Evolutionary conservation across 768 basidiomycete genomes (phyloP).

Genomic region (Scleroderma citrinum): DNA sequence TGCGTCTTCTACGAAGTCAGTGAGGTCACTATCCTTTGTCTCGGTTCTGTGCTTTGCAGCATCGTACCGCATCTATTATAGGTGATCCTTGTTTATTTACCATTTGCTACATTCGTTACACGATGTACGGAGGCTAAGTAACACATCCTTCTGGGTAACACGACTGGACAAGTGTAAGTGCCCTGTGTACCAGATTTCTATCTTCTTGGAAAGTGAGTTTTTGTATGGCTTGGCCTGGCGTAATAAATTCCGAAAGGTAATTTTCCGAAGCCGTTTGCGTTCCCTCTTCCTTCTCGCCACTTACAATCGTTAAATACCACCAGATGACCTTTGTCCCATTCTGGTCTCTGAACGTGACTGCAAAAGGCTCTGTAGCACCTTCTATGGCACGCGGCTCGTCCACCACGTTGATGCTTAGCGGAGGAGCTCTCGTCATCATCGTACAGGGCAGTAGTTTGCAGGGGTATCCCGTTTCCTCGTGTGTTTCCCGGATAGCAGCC

Average conservation of each 20-base stretch:
- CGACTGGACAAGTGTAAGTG: constrained; percentile 30
- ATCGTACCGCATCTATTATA: neutral
- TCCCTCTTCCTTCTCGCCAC: constrained; percentile 32
- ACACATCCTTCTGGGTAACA: neutral
- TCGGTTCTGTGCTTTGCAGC: no score
- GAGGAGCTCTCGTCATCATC: constrained; percentile 53
- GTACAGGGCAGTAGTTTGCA: constrained; percentile 45
- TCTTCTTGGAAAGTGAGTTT: constrained; percentile 35
- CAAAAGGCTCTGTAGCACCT: constrained; percentile 30
- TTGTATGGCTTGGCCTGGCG: constrained; percentile 30
- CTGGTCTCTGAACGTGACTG: constrained; percentile 26
- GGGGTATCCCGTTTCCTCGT: constrained; percentile 58
- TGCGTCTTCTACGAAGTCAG: constrained; percentile 44
- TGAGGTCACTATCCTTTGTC: constrained; percentile 1
- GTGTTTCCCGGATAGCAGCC: constrained; percentile 56
- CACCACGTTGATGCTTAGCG: constrained; percentile 35
- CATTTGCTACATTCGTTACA: no score
- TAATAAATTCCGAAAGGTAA: constrained; percentile 35
- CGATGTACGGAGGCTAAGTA: neutral
- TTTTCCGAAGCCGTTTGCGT: constrained; percentile 41
- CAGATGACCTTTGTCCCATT: constrained; percentile 41
- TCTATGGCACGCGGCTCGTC: constrained; percentile 16
- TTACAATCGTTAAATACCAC: constrained; percentile 42
- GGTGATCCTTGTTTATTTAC: neutral
- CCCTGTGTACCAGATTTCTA: constrained; percentile 33